Percentiles rank a stretch among this genome's conserved stretches.
phyloP scores from a whole-genome alignment of 257 asterid genomes.

The Jasminum sambac region DNA sequence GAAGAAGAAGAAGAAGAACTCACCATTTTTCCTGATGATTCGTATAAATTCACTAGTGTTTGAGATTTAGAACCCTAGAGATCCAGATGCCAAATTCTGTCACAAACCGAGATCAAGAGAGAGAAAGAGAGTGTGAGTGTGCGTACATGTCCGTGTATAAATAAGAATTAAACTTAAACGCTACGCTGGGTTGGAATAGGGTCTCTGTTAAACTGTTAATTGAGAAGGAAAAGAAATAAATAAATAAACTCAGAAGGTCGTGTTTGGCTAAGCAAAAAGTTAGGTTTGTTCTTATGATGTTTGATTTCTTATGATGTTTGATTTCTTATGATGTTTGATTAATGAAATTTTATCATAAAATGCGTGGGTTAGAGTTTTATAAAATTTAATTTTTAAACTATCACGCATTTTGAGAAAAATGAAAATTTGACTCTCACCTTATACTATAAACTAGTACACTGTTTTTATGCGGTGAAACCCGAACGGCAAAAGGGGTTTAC shows the following conservation, averaged over 20 bases:
- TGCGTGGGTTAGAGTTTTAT: too few relatives aligned
- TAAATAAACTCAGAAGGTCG: neutral
- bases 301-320: too few relatives aligned
- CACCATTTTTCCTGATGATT: conserved; percentile 37
- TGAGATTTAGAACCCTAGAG: conserved; percentile 29
- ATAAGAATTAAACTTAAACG: neutral
- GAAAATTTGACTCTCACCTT: too few relatives aligned
- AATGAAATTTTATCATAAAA: too few relatives aligned
- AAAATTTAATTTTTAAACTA: too few relatives aligned
- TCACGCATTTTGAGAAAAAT: too few relatives aligned
- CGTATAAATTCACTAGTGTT: conserved; percentile 20
- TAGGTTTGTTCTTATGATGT: neutral
- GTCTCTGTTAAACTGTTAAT: neutral
- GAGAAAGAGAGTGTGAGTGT: conserved; percentile 1
- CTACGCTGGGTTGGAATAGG: neutral
- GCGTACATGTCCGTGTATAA: too few relatives aligned
- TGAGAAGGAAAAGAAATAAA: neutral
- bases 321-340: too few relatives aligned
- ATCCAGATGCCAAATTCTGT: conserved; percentile 32
- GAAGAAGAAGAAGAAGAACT: conserved; percentile 26
- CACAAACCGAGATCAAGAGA: conserved; percentile 35
- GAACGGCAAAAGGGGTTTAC: too few relatives aligned
- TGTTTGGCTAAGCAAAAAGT: neutral
- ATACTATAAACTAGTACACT: too few relatives aligned
- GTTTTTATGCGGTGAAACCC: too few relatives aligned